Evolutionary conservation across 2,329 filamentous ascomycete genomes (phyloP).

Genomic region (Colletotrichum tamarilloi): DNA sequence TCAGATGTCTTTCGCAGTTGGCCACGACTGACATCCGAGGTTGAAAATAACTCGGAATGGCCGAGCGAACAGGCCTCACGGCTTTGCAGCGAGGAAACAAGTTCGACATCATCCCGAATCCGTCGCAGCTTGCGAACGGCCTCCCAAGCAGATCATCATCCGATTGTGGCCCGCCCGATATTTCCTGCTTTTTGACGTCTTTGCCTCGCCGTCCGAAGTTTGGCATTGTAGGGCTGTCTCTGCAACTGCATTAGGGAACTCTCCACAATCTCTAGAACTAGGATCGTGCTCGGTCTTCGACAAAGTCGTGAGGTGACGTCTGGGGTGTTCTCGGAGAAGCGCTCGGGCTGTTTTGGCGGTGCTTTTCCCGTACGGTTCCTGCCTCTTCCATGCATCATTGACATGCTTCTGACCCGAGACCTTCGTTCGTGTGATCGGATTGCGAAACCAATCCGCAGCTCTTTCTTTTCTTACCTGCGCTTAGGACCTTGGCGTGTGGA

Average conservation of each 20-base stretch:
- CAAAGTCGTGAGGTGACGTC: constrained; percentile 3
- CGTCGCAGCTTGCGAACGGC: constrained; percentile 14
- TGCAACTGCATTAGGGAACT: not conserved
- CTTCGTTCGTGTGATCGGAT: not conserved
- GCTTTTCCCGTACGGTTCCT: not conserved
- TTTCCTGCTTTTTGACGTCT: not conserved
- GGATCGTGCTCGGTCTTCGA: not conserved
- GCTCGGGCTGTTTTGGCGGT: constrained; percentile 9
- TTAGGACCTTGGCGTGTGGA: not conserved
- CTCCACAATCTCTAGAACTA: not conserved
- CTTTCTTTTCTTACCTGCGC: not conserved
- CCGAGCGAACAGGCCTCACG: not conserved
- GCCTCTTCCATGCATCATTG: not conserved
- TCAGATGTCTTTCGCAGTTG: not conserved
- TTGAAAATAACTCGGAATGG: not conserved
- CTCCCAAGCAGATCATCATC: constrained; percentile 1
- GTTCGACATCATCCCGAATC: not conserved
- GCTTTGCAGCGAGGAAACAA: not conserved
- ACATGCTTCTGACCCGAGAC: not conserved
- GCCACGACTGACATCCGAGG: not conserved
- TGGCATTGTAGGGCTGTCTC: constrained; percentile 9
- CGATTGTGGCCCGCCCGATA: not conserved
- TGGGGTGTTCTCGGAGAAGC: not conserved
- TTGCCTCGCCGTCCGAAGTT: constrained; percentile 8
- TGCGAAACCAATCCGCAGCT: not conserved